phyloP scores from a whole-genome alignment of 352 stramenopile species.

The Stramenopiles sp. region DNA sequence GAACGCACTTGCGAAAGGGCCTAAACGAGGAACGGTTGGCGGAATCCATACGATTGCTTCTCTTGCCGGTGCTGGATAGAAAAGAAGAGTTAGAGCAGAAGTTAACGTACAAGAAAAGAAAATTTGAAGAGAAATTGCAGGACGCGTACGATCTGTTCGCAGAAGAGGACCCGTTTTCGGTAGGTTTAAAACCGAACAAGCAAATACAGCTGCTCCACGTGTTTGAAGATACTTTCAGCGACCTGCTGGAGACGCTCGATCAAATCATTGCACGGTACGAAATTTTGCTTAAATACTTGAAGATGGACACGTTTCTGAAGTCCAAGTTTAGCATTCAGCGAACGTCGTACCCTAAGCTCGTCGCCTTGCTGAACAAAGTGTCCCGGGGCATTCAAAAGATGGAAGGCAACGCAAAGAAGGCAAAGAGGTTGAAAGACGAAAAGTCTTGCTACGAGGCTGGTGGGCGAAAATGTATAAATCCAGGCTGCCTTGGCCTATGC shows the following conservation, averaged over 20 bases:
- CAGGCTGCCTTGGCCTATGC: neutral
- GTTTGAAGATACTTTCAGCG: neutral
- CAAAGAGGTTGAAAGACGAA: neutral
- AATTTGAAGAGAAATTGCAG: conserved; percentile 4
- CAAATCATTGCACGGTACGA: neutral
- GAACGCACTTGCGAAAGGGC: neutral
- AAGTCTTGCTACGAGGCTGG: neutral
- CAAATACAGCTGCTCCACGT: neutral
- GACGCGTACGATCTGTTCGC: neutral
- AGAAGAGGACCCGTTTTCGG: neutral
- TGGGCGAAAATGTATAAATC: neutral
- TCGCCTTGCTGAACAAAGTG: neutral
- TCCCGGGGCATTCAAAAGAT: neutral
- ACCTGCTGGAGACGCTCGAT: neutral
- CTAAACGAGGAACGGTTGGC: neutral
- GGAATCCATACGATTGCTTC: neutral
- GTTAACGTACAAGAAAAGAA: neutral
- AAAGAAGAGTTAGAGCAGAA: neutral
- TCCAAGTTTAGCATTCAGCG: neutral
- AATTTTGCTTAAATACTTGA: neutral
- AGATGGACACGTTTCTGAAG: neutral
- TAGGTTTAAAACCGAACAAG: neutral
- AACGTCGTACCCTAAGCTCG: neutral
- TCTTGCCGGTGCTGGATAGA: neutral
- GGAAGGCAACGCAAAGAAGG: neutral